Evolutionary conservation across 768 basidiomycete species (phyloP).

Genomic region (Mycena pura): DNA sequence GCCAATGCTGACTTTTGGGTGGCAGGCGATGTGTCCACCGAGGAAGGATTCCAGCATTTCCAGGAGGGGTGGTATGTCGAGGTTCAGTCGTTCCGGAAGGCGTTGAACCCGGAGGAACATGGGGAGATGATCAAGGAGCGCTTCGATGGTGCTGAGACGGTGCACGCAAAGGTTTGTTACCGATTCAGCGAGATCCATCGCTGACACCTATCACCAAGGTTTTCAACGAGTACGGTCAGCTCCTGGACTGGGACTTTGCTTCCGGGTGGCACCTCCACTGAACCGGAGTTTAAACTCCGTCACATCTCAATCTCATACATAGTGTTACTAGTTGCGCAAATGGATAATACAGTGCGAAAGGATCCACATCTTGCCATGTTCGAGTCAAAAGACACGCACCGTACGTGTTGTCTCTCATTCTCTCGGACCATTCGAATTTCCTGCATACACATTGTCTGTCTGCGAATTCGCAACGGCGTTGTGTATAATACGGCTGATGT

Average conservation of each 20-base stretch:
- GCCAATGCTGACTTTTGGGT: not conserved
- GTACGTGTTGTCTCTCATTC: too few relatives aligned
- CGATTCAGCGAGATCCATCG: not conserved
- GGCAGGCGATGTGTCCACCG: conserved; percentile 15
- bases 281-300: not conserved
- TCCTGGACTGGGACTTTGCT: conserved; percentile 4
- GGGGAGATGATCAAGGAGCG: conserved; percentile 16
- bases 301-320: not conserved
- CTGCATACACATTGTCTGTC: too few relatives aligned
- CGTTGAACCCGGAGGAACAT: conserved; percentile 15
- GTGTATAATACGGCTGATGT: too few relatives aligned
- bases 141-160: conserved; percentile 19
- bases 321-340: too few relatives aligned
- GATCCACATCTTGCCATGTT: too few relatives aligned
- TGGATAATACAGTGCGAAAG: too few relatives aligned
- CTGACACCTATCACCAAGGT: not conserved
- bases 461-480: too few relatives aligned
- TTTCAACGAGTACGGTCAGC: conserved; percentile 18
- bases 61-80: conserved; percentile 21
- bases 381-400: too few relatives aligned
- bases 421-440: too few relatives aligned
- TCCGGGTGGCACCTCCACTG: conserved; percentile 9
- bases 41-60: conserved; percentile 23
- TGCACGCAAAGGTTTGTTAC: conserved; percentile 12
- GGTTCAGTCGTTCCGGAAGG: conserved; percentile 15